Percentiles rank a stretch among this genome's conserved stretches.
phyloP scores from a whole-genome alignment of 2,329 filamentous ascomycete genomes.

The Penicillium sp. region DNA sequence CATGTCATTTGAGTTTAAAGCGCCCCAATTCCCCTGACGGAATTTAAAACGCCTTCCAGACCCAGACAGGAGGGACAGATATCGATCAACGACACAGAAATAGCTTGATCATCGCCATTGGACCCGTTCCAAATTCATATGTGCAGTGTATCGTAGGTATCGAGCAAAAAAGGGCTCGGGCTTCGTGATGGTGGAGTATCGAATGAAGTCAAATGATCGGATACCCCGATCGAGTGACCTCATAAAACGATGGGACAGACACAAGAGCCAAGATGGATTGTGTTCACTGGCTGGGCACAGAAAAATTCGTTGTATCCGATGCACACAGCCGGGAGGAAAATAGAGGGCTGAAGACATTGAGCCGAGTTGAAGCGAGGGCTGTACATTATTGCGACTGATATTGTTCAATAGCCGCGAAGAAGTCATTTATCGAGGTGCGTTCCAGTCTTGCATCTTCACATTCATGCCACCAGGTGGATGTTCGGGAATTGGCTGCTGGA shows the following conservation, averaged over 20 bases:
- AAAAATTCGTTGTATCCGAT: background rate
- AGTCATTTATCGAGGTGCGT: slow-evolving; percentile 27
- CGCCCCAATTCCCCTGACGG: background rate
- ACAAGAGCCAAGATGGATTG: slow-evolving; percentile 12
- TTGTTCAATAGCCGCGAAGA: background rate
- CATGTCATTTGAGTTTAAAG: background rate
- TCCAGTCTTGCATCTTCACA: slow-evolving; percentile 41
- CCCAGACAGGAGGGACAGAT: background rate
- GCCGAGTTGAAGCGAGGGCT: background rate
- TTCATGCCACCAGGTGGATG: slow-evolving; percentile 26
- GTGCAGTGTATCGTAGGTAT: slow-evolving; percentile 7
- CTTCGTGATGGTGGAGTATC: slow-evolving; percentile 2
- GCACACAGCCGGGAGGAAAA: background rate
- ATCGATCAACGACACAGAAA: background rate
- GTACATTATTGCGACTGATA: background rate
- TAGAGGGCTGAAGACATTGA: background rate
- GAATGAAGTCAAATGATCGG: background rate
- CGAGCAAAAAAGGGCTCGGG: slow-evolving; percentile 4
- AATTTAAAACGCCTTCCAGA: slow-evolving; percentile 4
- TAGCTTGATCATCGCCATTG: background rate
- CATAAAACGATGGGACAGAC: slow-evolving; percentile 10
- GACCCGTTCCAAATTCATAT: slow-evolving; percentile 5
- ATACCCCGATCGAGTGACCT: background rate
- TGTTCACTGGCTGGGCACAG: background rate
- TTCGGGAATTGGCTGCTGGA: slow-evolving; percentile 35